Percentiles rank a stretch among this genome's conserved stretches.
These are phyloP conservation scores for Irpex lacteus DNA, from an alignment of 1,284 basidiomycete genomes.

Conservation along the genomic window DNA sequence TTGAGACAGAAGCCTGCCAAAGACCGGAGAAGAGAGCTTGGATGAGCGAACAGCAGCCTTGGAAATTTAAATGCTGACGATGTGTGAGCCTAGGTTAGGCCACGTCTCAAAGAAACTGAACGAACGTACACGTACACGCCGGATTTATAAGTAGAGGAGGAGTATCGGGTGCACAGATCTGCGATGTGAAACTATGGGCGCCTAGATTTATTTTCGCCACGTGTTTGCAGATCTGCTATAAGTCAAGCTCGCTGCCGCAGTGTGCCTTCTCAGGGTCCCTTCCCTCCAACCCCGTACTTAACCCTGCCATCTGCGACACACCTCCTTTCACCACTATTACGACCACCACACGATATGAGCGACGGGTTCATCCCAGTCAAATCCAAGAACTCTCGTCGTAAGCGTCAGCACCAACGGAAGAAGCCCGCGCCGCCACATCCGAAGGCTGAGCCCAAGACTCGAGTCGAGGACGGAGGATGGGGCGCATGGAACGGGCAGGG, in stretches of 20 bases:
- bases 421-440: neutral
- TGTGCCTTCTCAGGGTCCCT: neutral
- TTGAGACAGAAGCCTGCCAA: neutral
- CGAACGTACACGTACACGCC: too few species aligned
- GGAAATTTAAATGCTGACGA: too few species aligned
- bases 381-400: neutral
- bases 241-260: too few species aligned
- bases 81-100: too few species aligned
- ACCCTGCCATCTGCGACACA: neutral
- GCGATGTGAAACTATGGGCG: too few species aligned
- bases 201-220: too few species aligned
- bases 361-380: constrained; percentile 7
- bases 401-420: neutral
- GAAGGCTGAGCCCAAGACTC: neutral
- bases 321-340: neutral
- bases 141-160: too few species aligned
- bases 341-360: neutral
- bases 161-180: too few species aligned
- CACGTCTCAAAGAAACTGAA: too few species aligned
- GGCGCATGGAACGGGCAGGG: neutral
- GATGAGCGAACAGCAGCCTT: too few species aligned
- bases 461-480: neutral
- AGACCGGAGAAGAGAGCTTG: neutral
- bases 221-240: too few species aligned
- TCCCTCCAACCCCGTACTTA: neutral